Evolutionary conservation across 495 filamentous ascomycete species (phyloP), one percentile per base, ranked within the genome.

Genomic region (Symbiotaphrina buchneri): DNA sequence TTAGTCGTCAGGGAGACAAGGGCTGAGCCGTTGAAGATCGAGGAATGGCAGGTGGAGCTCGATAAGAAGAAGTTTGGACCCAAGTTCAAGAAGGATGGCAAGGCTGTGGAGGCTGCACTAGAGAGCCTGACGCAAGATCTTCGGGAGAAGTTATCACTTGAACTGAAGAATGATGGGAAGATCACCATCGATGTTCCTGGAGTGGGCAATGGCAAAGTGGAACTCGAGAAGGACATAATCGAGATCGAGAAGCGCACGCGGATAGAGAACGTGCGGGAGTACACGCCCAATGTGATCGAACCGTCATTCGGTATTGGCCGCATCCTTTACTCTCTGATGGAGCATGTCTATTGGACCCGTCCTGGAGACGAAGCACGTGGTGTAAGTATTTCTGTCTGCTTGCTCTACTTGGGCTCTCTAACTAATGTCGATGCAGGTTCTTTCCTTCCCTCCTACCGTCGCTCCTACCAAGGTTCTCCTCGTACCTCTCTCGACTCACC

Each of bases 21-120:
- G 16, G 57, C 59, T 33, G 68, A 75, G 47, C 76, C 78, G 18
- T 51, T 68, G 22, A 55, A 59, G 34, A 59, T 82, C 24, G 72
- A 78, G 52, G 68, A 79, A 49, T 83, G 63, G 65, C 62, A 71
- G 41, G 51, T 73, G n/a, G 70, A 72, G 8, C 51, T 81, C n/a
- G 66, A 81, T 38, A 81, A 78, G 60, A 79, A 81, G 62, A 77
- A 76, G 53, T 76, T 80, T 37, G 77, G 77, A 18, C 75, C 76
- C 5, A 62, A 61, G 31, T 81, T 74, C 60, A 79, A 76, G 59
- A 81, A 81, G 56, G 74, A 85, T 34, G 70, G 59, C 39, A 79
- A 74, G 54, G 55, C 63, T 10, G 65, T 85, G 25, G 72, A 81
- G 55, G 54, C 63, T 11, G 74, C 72, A 22, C 48, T 85, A 28